Base-by-base conservation (phyloP, 1,139 yeast genomes). In the Torulaspora globosa region DNA sequence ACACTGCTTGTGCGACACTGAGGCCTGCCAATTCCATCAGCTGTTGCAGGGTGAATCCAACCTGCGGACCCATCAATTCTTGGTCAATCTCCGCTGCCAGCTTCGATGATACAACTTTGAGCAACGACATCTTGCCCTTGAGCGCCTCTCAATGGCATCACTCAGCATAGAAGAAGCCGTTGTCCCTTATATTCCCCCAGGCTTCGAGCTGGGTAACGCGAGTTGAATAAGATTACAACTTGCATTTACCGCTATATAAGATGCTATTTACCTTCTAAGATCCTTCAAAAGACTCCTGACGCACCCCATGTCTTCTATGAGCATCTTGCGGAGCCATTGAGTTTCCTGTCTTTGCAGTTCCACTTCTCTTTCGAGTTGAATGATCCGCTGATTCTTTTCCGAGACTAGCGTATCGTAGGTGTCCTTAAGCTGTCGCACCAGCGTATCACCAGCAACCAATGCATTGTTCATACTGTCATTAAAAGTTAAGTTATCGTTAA, bases 11-110 rank as follows among this genome's bases (percentile, higher is more conserved):
- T 4, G 98, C 97, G 9, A 90, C 97, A 1, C 97, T 80, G 26
- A 90, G 73, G 0, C 98, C 98, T 0, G 98, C 98, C 41, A 92
- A 72, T 67, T 92, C 98, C 98, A 92, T 90, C 69, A 92, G 70
- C 60, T 92, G 98, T 62, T 90, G 97, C 45, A 92, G 76, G 19
- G 96, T 84, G 69, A 84, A 92, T 2, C 92, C 87, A 21, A 69
- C 79, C 1, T 80, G 80, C 0, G 83, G 68, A 7, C 94, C 81
- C 97, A 92, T 92, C 54, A 92, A 74, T 59, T 89, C 96, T 50
- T 75, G 75, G 60, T 92, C 98, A 35, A 92, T 75, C 37, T 76
- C 79, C 0, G 94, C 82, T 0, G 97, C 97, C 0, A 81, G 70
- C 47, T 77, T 75, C 0, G 96, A 80, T 1, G 83, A 69, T 2